Evolutionary conservation across 2,329 filamentous ascomycete genomes (phyloP).

Genomic region (Fusarium camptoceras): DNA sequence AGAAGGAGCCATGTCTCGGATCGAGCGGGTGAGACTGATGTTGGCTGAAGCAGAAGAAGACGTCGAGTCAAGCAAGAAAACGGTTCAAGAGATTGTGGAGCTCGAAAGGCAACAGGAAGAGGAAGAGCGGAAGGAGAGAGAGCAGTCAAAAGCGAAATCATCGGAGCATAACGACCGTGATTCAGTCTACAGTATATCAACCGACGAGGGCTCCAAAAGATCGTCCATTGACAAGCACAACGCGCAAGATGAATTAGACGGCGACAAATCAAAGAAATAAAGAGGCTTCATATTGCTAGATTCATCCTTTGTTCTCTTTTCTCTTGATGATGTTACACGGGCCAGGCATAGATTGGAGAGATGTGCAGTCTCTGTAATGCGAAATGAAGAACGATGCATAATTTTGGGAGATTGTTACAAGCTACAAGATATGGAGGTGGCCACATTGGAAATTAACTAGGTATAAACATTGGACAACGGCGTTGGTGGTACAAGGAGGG

Average conservation of each 20-base stretch:
- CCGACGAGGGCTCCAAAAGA: constrained; percentile 11
- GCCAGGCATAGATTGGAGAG: background rate
- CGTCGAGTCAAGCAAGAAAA: constrained; percentile 36
- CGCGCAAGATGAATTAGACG: background rate
- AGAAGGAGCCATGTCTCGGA: constrained; percentile 76
- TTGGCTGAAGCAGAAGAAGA: constrained; percentile 56
- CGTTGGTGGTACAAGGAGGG: background rate
- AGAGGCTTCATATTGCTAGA: background rate
- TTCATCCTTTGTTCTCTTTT: background rate
- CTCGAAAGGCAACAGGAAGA: constrained; percentile 36
- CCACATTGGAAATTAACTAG: background rate
- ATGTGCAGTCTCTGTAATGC: background rate
- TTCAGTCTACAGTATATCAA: constrained; percentile 4
- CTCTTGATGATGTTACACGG: background rate
- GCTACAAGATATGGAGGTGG: constrained; percentile 2
- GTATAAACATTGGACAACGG: constrained; percentile 2
- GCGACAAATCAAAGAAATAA: background rate
- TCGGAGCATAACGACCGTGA: background rate
- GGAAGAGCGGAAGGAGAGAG: constrained; percentile 27
- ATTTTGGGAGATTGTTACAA: background rate
- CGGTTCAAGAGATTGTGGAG: constrained; percentile 34
- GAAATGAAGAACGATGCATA: constrained; percentile 17
- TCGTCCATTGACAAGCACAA: constrained; percentile 7
- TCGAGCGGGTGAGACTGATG: constrained; percentile 76
- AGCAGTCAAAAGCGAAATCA: constrained; percentile 2